phyloP scores from a whole-genome alignment of 2,329 filamentous ascomycete species.

The Neopestalotiopsis clavispora region DNA sequence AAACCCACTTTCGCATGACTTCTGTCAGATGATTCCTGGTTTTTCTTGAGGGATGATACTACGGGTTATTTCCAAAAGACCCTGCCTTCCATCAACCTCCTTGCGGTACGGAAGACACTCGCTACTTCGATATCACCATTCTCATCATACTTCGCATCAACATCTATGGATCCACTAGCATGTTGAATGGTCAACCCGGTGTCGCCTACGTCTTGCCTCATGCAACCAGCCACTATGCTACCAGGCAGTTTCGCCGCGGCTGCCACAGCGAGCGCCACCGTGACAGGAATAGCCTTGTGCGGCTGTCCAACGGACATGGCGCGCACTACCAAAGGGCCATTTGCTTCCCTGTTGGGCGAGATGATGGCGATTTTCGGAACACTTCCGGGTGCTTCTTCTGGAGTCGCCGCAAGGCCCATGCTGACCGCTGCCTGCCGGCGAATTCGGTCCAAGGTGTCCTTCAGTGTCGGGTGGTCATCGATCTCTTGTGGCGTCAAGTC shows the following conservation, averaged over 20 bases:
- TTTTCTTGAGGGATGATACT: background rate
- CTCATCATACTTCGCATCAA: slow-evolving; percentile 43
- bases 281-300: slow-evolving; percentile 61
- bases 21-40: background rate
- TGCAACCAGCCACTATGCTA: slow-evolving; percentile 40
- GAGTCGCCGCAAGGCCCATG: slow-evolving; percentile 65
- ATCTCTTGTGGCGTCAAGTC: slow-evolving; percentile 59
- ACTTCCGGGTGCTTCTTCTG: slow-evolving; percentile 40
- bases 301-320: slow-evolving; percentile 61
- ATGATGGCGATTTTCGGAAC: slow-evolving; percentile 69
- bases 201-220: slow-evolving; percentile 27
- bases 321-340: slow-evolving; percentile 40
- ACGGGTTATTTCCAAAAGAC: slow-evolving; percentile 28
- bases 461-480: slow-evolving; percentile 47
- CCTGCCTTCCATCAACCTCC: slow-evolving; percentile 50
- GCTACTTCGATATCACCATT: slow-evolving; percentile 40
- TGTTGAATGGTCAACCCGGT: slow-evolving; percentile 47
- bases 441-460: slow-evolving; percentile 58
- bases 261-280: slow-evolving; percentile 54
- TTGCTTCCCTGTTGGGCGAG: slow-evolving; percentile 42
- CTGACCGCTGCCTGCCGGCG: slow-evolving; percentile 59
- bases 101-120: slow-evolving; percentile 52
- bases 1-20: background rate
- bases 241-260: slow-evolving; percentile 51
- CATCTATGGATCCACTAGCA: slow-evolving; percentile 50